phyloP scores from a whole-genome alignment of 2,329 filamentous ascomycete species.

The Eutypella sp. region DNA sequence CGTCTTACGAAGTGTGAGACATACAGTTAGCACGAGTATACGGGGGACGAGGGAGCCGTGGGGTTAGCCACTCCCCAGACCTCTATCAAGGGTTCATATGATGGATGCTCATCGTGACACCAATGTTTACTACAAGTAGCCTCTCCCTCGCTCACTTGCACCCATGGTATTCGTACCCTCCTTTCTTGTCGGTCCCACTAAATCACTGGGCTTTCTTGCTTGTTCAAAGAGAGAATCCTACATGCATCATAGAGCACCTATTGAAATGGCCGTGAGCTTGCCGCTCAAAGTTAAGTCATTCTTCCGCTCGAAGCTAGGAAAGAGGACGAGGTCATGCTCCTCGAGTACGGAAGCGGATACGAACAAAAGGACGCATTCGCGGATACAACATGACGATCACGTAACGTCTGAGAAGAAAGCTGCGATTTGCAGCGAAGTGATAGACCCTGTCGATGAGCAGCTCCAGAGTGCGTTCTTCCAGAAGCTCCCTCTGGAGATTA shows the following conservation, averaged over 20 bases:
- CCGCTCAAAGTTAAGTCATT: conserved; percentile 19
- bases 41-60: no score
- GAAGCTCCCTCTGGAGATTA: conserved; percentile 29
- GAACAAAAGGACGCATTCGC: not conserved
- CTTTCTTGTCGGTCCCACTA: not conserved
- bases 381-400: not conserved
- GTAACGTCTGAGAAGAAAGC: not conserved
- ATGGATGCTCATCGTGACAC: not conserved
- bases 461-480: conserved; percentile 24
- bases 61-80: not conserved
- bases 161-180: not conserved
- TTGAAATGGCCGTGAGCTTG: conserved; percentile 18
- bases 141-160: not conserved
- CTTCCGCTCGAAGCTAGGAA: conserved; percentile 15
- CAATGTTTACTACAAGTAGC: not conserved
- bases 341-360: conserved; percentile 4
- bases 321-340: conserved; percentile 13
- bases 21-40: not conserved
- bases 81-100: no score
- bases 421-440: not conserved
- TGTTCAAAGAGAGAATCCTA: no score
- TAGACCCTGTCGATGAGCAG: conserved; percentile 13
- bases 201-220: no score
- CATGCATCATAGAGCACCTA: not conserved
- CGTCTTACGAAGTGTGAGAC: not conserved